Evolutionary conservation across 192 early-diverging fungal genomes (phyloP).

Genomic region (Phlyctochytrium bullatum): DNA sequence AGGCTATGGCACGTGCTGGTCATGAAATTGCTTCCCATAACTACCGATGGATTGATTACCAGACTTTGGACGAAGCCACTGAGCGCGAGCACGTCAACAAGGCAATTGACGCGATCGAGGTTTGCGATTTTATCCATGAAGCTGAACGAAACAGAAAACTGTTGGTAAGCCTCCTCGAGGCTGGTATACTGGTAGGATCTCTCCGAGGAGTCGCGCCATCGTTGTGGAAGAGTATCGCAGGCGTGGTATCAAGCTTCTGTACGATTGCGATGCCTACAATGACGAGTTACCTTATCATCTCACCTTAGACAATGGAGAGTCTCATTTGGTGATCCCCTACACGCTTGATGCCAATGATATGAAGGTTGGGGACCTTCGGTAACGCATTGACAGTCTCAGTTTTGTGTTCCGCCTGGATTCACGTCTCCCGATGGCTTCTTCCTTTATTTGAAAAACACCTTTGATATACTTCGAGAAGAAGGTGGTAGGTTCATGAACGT

Average conservation of each 20-base stretch:
- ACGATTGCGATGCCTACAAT: conserved; percentile 55
- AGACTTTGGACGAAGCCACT: conserved; percentile 12
- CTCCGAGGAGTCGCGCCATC: conserved; percentile 19
- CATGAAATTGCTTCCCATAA: conserved; percentile 56
- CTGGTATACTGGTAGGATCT: conserved; percentile 57
- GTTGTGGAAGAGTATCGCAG: conserved; percentile 43
- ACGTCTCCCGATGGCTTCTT: conserved; percentile 41
- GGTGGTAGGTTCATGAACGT: conserved; percentile 54
- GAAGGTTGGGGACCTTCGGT: conserved; percentile 39
- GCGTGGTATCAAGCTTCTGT: conserved; percentile 42
- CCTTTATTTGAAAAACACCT: conserved; percentile 48
- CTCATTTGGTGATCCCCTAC: conserved; percentile 48
- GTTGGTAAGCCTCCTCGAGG: conserved; percentile 42
- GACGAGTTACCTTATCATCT: conserved; percentile 55
- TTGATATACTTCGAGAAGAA: conserved; percentile 48
- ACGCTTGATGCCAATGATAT: conserved; percentile 54
- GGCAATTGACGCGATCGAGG: conserved; percentile 35
- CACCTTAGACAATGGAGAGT: conserved; percentile 11
- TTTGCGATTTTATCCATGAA: neutral
- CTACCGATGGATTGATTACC: conserved; percentile 40
- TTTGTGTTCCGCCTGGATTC: conserved; percentile 50
- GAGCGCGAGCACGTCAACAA: conserved; percentile 36
- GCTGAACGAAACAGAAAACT: conserved; percentile 11
- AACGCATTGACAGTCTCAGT: neutral
- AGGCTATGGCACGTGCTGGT: conserved; percentile 34